Evolutionary conservation across 768 basidiomycete species (phyloP).

Genomic region (Tulasnella sp.): DNA sequence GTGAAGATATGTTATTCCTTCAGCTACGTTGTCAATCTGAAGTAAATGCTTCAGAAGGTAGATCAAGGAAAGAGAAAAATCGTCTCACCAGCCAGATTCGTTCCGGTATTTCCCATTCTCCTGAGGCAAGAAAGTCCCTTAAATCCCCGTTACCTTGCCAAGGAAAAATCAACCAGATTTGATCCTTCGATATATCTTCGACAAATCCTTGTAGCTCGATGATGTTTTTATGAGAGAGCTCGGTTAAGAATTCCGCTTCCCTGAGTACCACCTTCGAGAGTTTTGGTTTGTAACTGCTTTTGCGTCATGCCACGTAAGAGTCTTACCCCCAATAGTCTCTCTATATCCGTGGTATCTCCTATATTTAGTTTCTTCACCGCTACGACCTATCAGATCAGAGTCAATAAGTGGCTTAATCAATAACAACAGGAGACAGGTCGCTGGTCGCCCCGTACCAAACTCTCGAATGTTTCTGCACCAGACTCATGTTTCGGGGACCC

Average conservation of each 20-base stretch:
- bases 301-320: background rate
- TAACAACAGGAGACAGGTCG: too few species aligned
- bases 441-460: too few species aligned
- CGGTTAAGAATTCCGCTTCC: background rate
- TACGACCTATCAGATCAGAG: background rate
- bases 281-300: background rate
- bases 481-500: too few species aligned
- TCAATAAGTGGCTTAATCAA: background rate
- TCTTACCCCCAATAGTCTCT: background rate
- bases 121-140: background rate
- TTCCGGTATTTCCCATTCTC: background rate
- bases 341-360: background rate
- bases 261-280: background rate
- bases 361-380: background rate
- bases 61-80: background rate
- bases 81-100: background rate
- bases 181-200: background rate
- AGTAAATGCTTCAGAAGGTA: background rate
- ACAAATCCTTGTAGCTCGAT: background rate
- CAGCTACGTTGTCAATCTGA: background rate
- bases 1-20: background rate
- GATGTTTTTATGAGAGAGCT: background rate
- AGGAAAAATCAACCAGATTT: background rate
- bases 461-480: too few species aligned
- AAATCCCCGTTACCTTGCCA: background rate